Evolutionary conservation across 2,329 filamentous ascomycete species (phyloP).

Genomic region (Arthrobotrys megalospora): DNA sequence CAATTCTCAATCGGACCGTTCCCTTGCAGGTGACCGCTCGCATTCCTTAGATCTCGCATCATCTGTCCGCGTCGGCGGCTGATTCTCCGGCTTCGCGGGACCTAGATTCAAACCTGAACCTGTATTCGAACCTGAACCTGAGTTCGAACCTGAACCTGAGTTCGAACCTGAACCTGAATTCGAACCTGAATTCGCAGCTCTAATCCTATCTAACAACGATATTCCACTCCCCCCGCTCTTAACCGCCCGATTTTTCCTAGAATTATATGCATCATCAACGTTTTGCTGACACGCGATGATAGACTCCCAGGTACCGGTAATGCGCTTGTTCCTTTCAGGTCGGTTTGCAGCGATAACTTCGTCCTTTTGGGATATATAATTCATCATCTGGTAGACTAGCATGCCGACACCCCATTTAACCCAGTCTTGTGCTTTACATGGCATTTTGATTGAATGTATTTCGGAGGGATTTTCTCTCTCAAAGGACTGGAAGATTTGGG

Average conservation of each 20-base stretch:
- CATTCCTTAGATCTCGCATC: neutral
- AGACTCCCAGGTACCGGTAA: neutral
- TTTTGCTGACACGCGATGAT: neutral
- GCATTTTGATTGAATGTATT: neutral
- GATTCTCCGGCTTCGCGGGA: no score
- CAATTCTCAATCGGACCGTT: neutral
- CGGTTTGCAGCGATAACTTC: neutral
- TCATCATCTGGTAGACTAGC: neutral
- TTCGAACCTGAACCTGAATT: neutral
- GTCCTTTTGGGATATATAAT: neutral
- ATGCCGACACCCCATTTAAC: neutral
- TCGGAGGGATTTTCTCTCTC: no score
- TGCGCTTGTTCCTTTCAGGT: neutral
- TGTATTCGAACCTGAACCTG: neutral
- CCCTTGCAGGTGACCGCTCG: conserved; percentile 4
- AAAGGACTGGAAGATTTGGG: no score
- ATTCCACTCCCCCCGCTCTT: neutral
- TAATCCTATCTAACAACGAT: neutral
- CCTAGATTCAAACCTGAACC: no score
- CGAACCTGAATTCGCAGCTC: neutral
- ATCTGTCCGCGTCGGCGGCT: neutral
- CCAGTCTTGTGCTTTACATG: neutral
- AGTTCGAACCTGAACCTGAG: no score
- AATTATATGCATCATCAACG: neutral
- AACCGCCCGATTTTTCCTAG: neutral